A percentile compares a stretch with the other conserved stretches of the same genome.
These are phyloP conservation scores for Fraxinus anomala DNA, from an alignment of 257 asterid genomes.

Conservation along the genomic window DNA sequence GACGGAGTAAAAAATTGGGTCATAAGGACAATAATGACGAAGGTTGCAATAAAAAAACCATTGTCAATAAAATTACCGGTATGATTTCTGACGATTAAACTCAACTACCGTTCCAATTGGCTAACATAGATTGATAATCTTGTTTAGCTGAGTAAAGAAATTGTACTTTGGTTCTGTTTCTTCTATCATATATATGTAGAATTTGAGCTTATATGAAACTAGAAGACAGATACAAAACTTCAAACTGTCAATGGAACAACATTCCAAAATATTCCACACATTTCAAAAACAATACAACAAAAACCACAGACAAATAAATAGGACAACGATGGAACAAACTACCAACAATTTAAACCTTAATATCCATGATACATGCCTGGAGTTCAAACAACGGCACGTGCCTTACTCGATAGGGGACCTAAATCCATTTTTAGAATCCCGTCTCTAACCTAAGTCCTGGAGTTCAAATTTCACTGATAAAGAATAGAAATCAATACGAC, in stretches of 20 bases:
- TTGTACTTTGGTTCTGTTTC: background rate
- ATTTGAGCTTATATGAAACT: background rate
- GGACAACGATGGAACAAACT: background rate
- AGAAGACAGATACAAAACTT: background rate
- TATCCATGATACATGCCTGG: conserved; percentile 18
- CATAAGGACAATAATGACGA: too few relatives aligned
- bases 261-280: background rate
- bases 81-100: too few relatives aligned
- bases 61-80: too few relatives aligned
- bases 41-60: too few relatives aligned
- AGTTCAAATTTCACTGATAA: conserved; percentile 4
- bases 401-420: conserved; percentile 6
- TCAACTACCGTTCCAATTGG: too few relatives aligned
- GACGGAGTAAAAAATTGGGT: too few relatives aligned
- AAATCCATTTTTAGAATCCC: conserved; percentile 25
- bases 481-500: conserved; percentile 2
- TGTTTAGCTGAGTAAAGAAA: background rate
- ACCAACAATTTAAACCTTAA: conserved; percentile 11
- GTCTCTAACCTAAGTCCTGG: background rate
- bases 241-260: background rate
- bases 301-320: background rate
- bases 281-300: background rate
- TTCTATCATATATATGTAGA: background rate
- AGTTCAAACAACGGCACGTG: conserved; percentile 16
- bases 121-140: background rate